Conservation (phyloP, 257 asterid genomes). For the Salvia hispanica region DNA sequence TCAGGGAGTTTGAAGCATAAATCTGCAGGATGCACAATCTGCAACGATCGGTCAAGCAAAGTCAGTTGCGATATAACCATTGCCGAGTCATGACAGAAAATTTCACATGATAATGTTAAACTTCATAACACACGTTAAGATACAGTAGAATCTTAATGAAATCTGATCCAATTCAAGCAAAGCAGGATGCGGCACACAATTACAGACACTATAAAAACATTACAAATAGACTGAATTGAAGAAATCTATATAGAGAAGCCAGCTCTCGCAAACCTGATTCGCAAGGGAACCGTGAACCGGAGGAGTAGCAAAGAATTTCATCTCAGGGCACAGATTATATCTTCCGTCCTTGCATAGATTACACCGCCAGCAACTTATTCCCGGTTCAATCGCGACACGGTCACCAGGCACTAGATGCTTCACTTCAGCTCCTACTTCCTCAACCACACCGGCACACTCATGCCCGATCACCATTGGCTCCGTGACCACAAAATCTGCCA, state of each 20-base stretch:
- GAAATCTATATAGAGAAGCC: neutral
- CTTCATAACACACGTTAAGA: neutral
- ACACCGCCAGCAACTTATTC: conserved; percentile 80
- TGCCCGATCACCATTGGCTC: conserved; percentile 98
- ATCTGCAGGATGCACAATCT: conserved; percentile 95
- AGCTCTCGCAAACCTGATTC: conserved; percentile 54
- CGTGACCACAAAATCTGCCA: conserved; percentile 76
- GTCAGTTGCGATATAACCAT: neutral
- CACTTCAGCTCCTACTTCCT: conserved; percentile 75
- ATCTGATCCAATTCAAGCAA: conserved; percentile 1
- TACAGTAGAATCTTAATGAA: neutral
- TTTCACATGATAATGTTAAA: neutral
- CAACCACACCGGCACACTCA: conserved; percentile 89
- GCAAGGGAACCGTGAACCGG: conserved; percentile 97
- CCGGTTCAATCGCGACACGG: conserved; percentile 89
- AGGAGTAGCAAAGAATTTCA: conserved; percentile 93
- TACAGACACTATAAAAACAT: too few relatives aligned
- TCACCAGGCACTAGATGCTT: conserved; percentile 69
- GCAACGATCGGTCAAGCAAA: conserved; percentile 21
- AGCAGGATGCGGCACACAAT: neutral
- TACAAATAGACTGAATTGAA: conserved; percentile 1
- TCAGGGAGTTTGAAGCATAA: conserved; percentile 89
- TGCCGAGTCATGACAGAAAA: neutral
- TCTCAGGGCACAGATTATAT: conserved; percentile 86
- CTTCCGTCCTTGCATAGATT: conserved; percentile 77